Base-by-base conservation (phyloP, 805 yeast genomes). In the Maudiozyma barnettii region DNA sequence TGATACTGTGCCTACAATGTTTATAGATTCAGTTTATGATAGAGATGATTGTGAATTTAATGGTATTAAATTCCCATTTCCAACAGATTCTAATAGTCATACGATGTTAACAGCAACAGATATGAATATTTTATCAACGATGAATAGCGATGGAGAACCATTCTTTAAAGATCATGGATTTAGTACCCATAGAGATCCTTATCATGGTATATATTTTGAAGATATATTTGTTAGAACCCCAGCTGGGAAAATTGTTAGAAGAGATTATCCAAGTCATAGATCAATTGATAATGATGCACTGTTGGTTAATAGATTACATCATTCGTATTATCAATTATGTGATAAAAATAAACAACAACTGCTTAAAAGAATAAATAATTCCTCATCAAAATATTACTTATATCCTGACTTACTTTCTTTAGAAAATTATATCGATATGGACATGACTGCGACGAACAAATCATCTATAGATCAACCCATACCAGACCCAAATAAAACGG, bases 231-330 rank as follows among this genome's bases (percentile, higher is more conserved):
- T 39, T 4, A 43, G 46, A 18, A 59, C 63, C 4, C 47, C 48
- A 20, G 55, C 58, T 39, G 66, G 65, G 13, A 57, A 54, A 41
- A 51, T 60, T 19, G 55, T 59, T 2, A 53, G 66, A 43, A 53
- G 56, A 14, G 66, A 63, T 43, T 64, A 64, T 42, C 66, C 66
- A 12, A 59, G 60, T 21, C 51, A 54, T 22, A 66, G 66, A 7
- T 54, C 57, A 3, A 54, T 62, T 18, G 47, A 50, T 12, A 60
- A 54, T 45, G 61, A 62, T 31, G 60, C 66, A 1, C 49, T 62
- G 26, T 52, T 60, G 3, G 46, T 60, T 13, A 61, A 48, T 31
- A 58, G 52, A 40, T 51, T 50, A 7, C 59, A 55, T 36, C 45
- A 48, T 6, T 41, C 48, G 19, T 63, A 59, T 61, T 26, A 45